Conservation (phyloP, 192 early-diverging fungal genomes). For the Thamnidium elegans region DNA sequence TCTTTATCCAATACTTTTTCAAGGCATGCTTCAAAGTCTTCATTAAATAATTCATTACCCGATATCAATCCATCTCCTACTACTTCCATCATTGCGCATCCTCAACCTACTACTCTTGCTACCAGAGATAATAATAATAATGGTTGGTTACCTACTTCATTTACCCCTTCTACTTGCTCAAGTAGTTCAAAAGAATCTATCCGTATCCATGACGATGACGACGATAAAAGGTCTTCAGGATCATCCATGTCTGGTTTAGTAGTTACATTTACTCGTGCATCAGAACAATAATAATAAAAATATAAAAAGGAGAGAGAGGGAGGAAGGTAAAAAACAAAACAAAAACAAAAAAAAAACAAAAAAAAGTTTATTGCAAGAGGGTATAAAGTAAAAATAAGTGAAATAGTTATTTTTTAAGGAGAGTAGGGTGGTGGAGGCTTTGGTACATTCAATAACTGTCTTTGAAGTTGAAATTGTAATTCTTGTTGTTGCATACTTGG, state of each 20-base stretch:
- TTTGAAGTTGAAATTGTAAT: slow-evolving; percentile 12
- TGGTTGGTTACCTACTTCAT: slow-evolving; percentile 14
- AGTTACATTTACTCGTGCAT: slow-evolving; percentile 2
- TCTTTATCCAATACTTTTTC: slow-evolving; percentile 1
- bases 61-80: no score
- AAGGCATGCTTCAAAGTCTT: neutral
- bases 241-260: slow-evolving; percentile 8
- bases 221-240: neutral
- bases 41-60: neutral
- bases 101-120: neutral
- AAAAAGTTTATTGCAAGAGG: slow-evolving; percentile 10
- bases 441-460: neutral
- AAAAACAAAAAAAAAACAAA: no score
- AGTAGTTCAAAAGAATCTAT: neutral
- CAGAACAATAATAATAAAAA: slow-evolving; percentile 1
- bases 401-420: neutral
- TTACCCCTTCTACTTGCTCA: neutral
- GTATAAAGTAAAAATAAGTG: neutral
- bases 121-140: neutral
- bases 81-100: no score
- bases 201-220: neutral
- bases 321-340: neutral
- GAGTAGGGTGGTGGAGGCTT: slow-evolving; percentile 13
- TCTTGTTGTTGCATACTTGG: slow-evolving; percentile 12
- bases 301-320: neutral